Evolutionary conservation across 1,284 basidiomycete species (phyloP), one percentile per base, ranked within the genome.

Genomic region (Ustilago crameri): DNA sequence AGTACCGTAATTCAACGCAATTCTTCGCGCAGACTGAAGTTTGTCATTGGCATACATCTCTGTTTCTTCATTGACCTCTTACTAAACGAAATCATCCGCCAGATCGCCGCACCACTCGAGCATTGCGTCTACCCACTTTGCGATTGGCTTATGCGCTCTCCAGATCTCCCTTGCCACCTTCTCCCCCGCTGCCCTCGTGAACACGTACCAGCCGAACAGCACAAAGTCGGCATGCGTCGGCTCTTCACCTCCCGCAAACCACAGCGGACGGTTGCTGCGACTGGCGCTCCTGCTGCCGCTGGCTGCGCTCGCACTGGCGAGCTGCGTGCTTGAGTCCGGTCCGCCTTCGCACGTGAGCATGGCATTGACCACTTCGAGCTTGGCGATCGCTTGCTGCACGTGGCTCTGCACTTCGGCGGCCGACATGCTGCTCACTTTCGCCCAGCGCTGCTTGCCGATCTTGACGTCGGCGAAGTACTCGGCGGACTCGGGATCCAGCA

Each of bases 171-270:
- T 60, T 0, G 64, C 49, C n/a, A 50, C 26, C 43, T 40, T 53
- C 14, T 54, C 41, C 3, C 75, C 75, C 14, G 75, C 67, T 3
- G 56, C 58, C 3, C 74, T 44, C 3, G 61, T 56, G 40, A 72
- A 75, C 15, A 67, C 71, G 51, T 76, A 74, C 57, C 60, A 78
- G 3, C 76, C 75, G 24, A 70, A 76, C 32, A 78, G 58, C 35
- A 64, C 58, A 55, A 74, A 74, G 50, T 78, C 76, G 23, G 76
- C 74, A 56, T 78, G 76, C 20, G 67, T 76, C 14, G 76, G 76
- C 14, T 72, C 32, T 9, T 66, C 55, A 7, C 72, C 68, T 9
- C 70, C 73, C 3, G 68, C 74, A 24, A 78, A 48, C 72, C 72
- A 78, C 7, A 59, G 32, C 3, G 55, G 34, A 24, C 49, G 15